phyloP scores from a whole-genome alignment of 805 yeast genomes.

The Barnettozyma salicaria region DNA sequence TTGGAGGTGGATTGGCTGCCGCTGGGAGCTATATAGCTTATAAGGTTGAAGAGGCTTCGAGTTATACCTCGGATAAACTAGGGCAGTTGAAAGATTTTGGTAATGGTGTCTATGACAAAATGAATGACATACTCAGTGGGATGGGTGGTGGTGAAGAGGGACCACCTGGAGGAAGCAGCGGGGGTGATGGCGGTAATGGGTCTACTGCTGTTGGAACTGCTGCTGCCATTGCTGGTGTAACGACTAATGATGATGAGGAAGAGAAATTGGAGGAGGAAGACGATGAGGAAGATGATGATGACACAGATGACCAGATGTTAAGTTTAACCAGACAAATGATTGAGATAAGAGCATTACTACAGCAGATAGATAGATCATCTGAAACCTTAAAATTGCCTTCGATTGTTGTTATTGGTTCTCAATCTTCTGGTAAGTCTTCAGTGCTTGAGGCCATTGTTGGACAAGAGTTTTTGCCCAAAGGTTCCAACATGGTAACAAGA shows the following conservation, averaged over 20 bases:
- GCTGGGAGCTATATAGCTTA: conserved; percentile 91
- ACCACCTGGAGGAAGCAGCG: conserved; percentile 24
- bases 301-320: conserved; percentile 76
- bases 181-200: conserved; percentile 29
- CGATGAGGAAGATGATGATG: conserved; percentile 49
- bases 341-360: conserved; percentile 78
- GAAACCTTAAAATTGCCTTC: conserved; percentile 83
- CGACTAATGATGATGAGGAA: conserved; percentile 42
- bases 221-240: conserved; percentile 40
- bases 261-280: conserved; percentile 41
- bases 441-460: conserved; percentile 96
- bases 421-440: conserved; percentile 94
- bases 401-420: conserved; percentile 95
- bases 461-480: conserved; percentile 96
- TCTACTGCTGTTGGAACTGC: conserved; percentile 55
- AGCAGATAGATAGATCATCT: conserved; percentile 63
- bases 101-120: conserved; percentile 42
- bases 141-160: conserved; percentile 19
- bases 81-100: conserved; percentile 57
- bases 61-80: conserved; percentile 62
- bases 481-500: conserved; percentile 96
- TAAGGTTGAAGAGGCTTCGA: conserved; percentile 82
- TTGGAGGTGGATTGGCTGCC: conserved; percentile 91
- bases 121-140: conserved; percentile 22
- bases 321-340: conserved; percentile 93